Conservation (phyloP, 176 grass and related monocot genomes). For the Luzula sylvatica region DNA sequence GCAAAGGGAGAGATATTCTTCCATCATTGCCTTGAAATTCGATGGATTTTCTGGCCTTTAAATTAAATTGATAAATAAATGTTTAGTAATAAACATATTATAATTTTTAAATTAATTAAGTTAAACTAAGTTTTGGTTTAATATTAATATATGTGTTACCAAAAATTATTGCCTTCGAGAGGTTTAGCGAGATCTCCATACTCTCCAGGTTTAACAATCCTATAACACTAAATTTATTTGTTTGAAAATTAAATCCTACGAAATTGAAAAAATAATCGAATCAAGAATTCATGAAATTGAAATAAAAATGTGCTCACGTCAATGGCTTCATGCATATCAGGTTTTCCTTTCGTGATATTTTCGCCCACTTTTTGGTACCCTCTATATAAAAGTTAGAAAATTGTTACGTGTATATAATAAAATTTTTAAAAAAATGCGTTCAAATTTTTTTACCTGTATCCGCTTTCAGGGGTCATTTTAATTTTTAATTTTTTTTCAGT, state of each 20-base stretch:
- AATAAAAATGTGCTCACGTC: conserved; percentile 51
- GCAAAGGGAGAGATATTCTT: conserved; percentile 54
- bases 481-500: conserved; percentile 80
- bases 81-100: background rate
- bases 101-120: background rate
- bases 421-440: background rate
- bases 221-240: conserved; percentile 53
- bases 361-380: conserved; percentile 71
- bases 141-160: conserved; percentile 37
- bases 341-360: conserved; percentile 87
- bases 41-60: conserved; percentile 68
- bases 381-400: conserved; percentile 28
- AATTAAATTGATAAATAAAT: background rate
- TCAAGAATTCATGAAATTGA: background rate
- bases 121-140: background rate
- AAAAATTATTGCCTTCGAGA: conserved; percentile 75
- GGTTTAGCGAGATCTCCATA: conserved; percentile 69
- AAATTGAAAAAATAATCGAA: background rate
- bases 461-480: conserved; percentile 69
- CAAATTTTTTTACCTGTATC: conserved; percentile 41
- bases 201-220: conserved; percentile 43
- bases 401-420: background rate
- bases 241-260: conserved; percentile 1
- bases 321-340: conserved; percentile 97
- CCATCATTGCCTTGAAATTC: conserved; percentile 53